phyloP scores from a whole-genome alignment of 23 red algal species.

The Gracilaria gracilis region DNA sequence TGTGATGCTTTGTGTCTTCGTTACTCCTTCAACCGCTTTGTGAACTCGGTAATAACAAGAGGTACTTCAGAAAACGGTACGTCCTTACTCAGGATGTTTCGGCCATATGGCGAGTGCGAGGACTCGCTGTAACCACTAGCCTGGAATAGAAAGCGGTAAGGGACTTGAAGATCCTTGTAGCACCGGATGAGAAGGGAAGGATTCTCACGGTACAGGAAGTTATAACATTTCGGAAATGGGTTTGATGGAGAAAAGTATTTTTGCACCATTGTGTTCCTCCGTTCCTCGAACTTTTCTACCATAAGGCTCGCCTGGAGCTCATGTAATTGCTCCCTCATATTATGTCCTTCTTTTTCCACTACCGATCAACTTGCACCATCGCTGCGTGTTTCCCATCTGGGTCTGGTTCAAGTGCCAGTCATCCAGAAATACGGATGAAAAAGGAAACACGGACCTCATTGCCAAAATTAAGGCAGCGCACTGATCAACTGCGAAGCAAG shows the following conservation, averaged over 20 bases:
- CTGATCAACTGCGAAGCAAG: not conserved
- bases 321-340: not conserved
- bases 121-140: not conserved
- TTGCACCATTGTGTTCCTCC: not conserved
- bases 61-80: not conserved
- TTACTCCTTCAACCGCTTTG: not conserved
- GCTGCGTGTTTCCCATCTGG: not conserved
- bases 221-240: not conserved
- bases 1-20: not conserved
- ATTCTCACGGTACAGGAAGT: not conserved
- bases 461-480: not conserved
- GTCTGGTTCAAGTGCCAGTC: not conserved
- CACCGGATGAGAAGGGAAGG: not conserved
- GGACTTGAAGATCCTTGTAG: not conserved
- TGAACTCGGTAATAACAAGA: not conserved
- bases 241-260: not conserved
- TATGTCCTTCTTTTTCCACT: not conserved
- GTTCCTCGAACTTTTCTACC: not conserved
- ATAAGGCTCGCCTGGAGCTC: not conserved
- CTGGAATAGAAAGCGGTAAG: conserved; percentile 4
- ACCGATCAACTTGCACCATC: not conserved
- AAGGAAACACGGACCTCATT: not conserved
- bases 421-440: not conserved
- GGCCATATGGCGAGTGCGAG: not conserved
- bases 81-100: not conserved